Conservation (phyloP, 106 monocot species). For the Alisma plantagoaquatica region DNA sequence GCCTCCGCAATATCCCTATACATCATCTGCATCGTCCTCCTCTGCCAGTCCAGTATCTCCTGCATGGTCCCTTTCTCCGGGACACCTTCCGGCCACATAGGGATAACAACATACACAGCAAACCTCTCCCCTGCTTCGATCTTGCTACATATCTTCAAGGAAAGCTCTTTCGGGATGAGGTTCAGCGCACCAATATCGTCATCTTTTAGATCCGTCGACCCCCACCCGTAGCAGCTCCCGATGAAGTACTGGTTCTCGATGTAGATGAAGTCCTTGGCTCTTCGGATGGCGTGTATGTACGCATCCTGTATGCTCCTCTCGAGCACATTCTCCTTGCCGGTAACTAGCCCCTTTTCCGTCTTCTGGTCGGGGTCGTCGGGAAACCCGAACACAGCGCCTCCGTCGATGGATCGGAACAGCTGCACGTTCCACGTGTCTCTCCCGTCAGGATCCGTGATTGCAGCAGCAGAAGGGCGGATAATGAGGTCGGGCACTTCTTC, state of each 20-base stretch:
- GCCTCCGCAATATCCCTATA: constrained; percentile 48
- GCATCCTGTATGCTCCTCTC: constrained; percentile 64
- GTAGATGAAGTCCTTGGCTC: constrained; percentile 57
- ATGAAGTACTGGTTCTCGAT: constrained; percentile 82
- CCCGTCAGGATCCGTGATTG: constrained; percentile 37
- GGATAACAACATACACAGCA: constrained; percentile 53
- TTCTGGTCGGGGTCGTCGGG: constrained; percentile 45
- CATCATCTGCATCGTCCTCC: constrained; percentile 81
- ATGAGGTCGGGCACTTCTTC: constrained; percentile 25
- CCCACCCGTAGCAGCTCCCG: constrained; percentile 57
- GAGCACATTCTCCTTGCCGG: constrained; percentile 51
- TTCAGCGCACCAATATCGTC: constrained; percentile 44
- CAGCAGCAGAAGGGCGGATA: constrained; percentile 38
- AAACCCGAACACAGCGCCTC: constrained; percentile 50
- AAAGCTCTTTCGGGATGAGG: constrained; percentile 55
- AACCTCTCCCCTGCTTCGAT: constrained; percentile 64
- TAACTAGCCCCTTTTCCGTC: constrained; percentile 38
- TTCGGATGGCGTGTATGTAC: constrained; percentile 46
- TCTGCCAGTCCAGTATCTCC: constrained; percentile 70
- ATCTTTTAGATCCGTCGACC: constrained; percentile 35
- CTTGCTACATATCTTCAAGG: constrained; percentile 56
- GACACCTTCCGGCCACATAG: constrained; percentile 75
- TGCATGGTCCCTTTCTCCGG: constrained; percentile 54
- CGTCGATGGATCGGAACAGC: constrained; percentile 61
- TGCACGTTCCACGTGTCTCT: constrained; percentile 55